Base-by-base conservation (phyloP, 2,329 filamentous ascomycete species). In the Exophiala calicioides region DNA sequence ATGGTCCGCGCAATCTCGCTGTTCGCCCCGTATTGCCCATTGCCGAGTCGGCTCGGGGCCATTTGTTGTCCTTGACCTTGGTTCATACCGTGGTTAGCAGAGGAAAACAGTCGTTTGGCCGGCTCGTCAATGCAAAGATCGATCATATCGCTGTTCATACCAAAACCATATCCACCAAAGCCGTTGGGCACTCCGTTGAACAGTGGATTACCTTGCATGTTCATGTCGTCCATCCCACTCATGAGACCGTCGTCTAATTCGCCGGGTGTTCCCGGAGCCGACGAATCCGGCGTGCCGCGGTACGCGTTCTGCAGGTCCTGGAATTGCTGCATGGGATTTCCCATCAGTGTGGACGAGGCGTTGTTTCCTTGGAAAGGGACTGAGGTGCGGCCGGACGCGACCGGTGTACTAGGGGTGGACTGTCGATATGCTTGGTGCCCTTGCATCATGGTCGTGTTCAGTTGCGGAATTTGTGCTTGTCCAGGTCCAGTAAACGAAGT, bases 21-120 rank as follows among this genome's bases (percentile, higher is more conserved):
- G 58, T 90, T 88, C 36, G 83, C 79, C 19, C 82, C 81, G 57
- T 91, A 85, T 60, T 91, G 87, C 56, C 81, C 82, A 53, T 84
- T 80, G 55, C 86, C 86, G 36, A 93, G 74, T 47, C 87, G 86
- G 56, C 88, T 83, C 58, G 88, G 84, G 3, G 85, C 79, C 59
- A 86, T 80, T n/a, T 78, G 76, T 50, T 80, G 76, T 20, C 42
- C 49, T 35, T 53, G 53, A 4, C 39, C 41, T 58, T 83, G 81
- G 47, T 75, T 82, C 60, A 72, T 80, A 58, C 85, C 80, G 2
- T 84, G 83, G 37, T 85, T 88, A 54, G 84, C 90, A 41, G 89
- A 86, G 65, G 88, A 95, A 69, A 90, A 95, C 10, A 98, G 75
- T 37, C 90, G 84, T 75, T 96, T 97, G 30, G 89, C 93, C 3